A percentile compares a stretch with the other conserved stretches of the same genome.
phyloP scores from a whole-genome alignment of 495 filamentous ascomycete species.

The Penicillium egyptiacum region DNA sequence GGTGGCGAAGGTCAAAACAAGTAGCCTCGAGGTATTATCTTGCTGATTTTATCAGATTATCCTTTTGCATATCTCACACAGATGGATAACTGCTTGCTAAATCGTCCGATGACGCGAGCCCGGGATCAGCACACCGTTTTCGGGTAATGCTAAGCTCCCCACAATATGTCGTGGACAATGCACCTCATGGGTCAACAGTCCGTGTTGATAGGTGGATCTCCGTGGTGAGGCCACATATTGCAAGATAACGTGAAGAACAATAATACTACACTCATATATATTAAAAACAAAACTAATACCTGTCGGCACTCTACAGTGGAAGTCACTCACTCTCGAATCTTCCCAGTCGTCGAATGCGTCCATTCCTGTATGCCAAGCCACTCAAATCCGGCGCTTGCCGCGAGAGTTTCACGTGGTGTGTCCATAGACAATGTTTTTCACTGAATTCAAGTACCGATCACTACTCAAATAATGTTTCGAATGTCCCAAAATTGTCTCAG shows the following conservation, averaged over 20 bases:
- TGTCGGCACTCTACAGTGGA: not conserved
- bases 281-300: not conserved
- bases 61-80: not conserved
- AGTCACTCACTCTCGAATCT: not conserved
- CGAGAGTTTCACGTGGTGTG: constrained; percentile 1
- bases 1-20: not conserved
- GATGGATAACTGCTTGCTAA: not conserved
- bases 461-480: not conserved
- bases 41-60: not conserved
- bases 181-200: not conserved
- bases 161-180: constrained; percentile 1
- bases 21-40: constrained; percentile 4
- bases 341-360: not conserved
- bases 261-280: not conserved
- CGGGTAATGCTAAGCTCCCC: constrained; percentile 2
- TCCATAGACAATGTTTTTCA: not conserved
- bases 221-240: not conserved
- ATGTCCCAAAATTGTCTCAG: constrained; percentile 1
- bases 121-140: constrained; percentile 3
- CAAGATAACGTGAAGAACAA: not conserved
- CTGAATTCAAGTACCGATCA: not conserved
- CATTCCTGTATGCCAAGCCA: constrained; percentile 13
- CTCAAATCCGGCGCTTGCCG: constrained; percentile 3
- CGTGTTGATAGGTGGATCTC: constrained; percentile 1
- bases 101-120: not conserved